Conservation (phyloP, 2,329 filamentous ascomycete species). For the Colletotrichum endophyticum region DNA sequence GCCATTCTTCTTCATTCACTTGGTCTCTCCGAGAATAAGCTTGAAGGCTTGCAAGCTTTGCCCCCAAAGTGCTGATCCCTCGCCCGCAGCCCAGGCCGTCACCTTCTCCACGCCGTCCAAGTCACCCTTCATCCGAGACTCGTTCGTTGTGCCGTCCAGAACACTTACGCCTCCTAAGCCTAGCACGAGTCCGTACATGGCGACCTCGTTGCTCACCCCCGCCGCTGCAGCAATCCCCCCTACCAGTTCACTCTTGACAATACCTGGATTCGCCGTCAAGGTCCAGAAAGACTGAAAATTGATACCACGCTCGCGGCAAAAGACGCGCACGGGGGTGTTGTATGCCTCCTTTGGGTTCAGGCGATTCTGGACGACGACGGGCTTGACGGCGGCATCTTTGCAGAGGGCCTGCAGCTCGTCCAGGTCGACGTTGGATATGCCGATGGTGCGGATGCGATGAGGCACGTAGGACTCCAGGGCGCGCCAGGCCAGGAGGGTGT, state of each 20-base stretch:
- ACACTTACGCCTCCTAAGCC: slow-evolving; percentile 47
- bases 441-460: slow-evolving; percentile 66
- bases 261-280: slow-evolving; percentile 48
- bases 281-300: slow-evolving; percentile 62
- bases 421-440: slow-evolving; percentile 77
- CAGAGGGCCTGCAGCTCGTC: slow-evolving; percentile 59
- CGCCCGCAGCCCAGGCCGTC: slow-evolving; percentile 44
- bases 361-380: slow-evolving; percentile 75
- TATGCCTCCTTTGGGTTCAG: slow-evolving; percentile 66
- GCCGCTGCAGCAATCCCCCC: slow-evolving; percentile 48
- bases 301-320: slow-evolving; percentile 46
- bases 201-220: slow-evolving; percentile 41
- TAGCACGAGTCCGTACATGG: slow-evolving; percentile 54
- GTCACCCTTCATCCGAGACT: slow-evolving; percentile 54
- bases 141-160: slow-evolving; percentile 51
- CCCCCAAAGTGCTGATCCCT: slow-evolving; percentile 53
- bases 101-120: slow-evolving; percentile 47
- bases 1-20: slow-evolving; percentile 1
- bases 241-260: slow-evolving; percentile 51
- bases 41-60: slow-evolving; percentile 54
- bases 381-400: slow-evolving; percentile 42
- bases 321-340: slow-evolving; percentile 63
- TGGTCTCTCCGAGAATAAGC: slow-evolving; percentile 1
- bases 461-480: slow-evolving; percentile 72
- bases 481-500: slow-evolving; percentile 69